Percentiles rank a stretch among this genome's conserved stretches.
phyloP scores from a whole-genome alignment of 179 eudicot species.

The Corrigiola litoralis region DNA sequence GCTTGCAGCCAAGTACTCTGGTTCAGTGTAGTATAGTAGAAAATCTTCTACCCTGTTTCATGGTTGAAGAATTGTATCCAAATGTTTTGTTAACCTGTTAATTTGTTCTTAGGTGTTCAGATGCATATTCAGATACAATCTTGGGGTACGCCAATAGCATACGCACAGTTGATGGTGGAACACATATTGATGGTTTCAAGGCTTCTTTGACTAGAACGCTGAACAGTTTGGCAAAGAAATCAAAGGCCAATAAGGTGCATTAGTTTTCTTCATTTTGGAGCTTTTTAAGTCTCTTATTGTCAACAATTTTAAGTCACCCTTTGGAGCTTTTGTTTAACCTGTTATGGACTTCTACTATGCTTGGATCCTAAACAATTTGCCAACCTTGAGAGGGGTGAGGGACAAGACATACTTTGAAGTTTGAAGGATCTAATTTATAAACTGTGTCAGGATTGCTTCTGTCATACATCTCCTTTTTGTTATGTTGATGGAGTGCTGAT shows the following conservation, averaged over 20 bases:
- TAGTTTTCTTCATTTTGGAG: background rate
- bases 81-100: constrained; percentile 10
- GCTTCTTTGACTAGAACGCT: constrained; percentile 79
- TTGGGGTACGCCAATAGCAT: constrained; percentile 97
- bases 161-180: constrained; percentile 96
- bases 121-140: constrained; percentile 94
- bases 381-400: no score
- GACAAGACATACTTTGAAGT: no score
- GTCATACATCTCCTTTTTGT: no score
- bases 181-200: constrained; percentile 94
- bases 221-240: constrained; percentile 76
- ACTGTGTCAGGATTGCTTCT: no score
- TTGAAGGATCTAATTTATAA: no score
- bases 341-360: no score
- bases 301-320: no score
- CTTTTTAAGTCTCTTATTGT: background rate
- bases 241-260: constrained; percentile 75
- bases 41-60: background rate
- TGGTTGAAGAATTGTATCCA: background rate
- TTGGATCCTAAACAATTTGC: no score
- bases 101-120: constrained; percentile 62
- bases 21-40: background rate
- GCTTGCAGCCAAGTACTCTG: background rate
- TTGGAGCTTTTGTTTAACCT: no score
- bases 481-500: background rate